Conservation (phyloP, 345 rosid genomes). For the Camelina hispida region DNA sequence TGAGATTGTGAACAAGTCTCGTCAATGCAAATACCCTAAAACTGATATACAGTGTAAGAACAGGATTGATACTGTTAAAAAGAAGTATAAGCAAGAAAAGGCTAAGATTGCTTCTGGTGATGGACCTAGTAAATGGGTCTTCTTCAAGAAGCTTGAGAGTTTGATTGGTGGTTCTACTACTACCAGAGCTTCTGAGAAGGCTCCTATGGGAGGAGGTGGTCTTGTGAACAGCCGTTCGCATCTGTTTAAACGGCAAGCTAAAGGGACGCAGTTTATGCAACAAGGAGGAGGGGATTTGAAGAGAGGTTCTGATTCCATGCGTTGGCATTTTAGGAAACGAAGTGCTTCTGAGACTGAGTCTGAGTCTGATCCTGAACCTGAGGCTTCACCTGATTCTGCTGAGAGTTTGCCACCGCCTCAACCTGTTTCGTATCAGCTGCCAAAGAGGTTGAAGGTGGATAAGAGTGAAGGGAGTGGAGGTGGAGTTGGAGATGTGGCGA, state of each 20-base stretch:
- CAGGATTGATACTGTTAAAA: conserved; percentile 91
- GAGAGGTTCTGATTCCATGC: conserved; percentile 42
- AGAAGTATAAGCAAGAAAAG: conserved; percentile 90
- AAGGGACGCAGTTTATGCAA: conserved; percentile 21
- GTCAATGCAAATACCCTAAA: conserved; percentile 61
- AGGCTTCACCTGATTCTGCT: conserved; percentile 46
- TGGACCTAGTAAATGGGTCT: conserved; percentile 71
- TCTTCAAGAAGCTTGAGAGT: conserved; percentile 67
- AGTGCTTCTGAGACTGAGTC: conserved; percentile 48
- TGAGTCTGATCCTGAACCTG: conserved; percentile 50
- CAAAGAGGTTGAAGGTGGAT: conserved; percentile 44
- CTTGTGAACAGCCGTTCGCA: conserved; percentile 52
- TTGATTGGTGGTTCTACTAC: conserved; percentile 57
- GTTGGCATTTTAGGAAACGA: conserved; percentile 54
- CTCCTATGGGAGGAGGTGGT: conserved; percentile 60
- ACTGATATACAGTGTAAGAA: conserved; percentile 96
- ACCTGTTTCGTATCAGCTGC: conserved; percentile 18
- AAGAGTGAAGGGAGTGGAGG: conserved; percentile 9
- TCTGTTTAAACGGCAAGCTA: conserved; percentile 32
- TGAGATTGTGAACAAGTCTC: conserved; percentile 76
- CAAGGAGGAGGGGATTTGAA: conserved; percentile 19
- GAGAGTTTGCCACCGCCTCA: conserved; percentile 53
- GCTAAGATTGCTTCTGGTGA: conserved; percentile 62
- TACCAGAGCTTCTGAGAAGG: conserved; percentile 29
- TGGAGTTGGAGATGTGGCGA: conserved; percentile 57